Evolutionary conservation across 2,329 filamentous ascomycete genomes (phyloP), one percentile per base, ranked within the genome.

Genomic region (Penicillium brevicompactum): DNA sequence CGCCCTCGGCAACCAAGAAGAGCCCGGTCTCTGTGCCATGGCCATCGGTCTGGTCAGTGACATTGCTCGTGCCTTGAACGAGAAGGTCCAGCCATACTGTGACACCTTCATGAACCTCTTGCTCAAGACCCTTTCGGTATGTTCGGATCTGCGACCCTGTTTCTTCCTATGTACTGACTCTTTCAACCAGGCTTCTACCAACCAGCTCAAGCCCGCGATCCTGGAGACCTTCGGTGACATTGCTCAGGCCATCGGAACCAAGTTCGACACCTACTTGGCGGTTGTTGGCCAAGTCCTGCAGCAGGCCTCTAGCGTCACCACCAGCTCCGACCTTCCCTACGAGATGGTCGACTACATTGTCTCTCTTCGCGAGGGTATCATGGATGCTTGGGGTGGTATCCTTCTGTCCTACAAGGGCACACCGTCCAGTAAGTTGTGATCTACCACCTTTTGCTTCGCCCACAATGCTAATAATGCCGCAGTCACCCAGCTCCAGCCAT

Each of bases 101-200:
- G 94, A 99, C 69, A 85, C 87, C 63, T 97, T 97, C 75, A 99
- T 99, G 94, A 99, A 99, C 82, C 90, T 94, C 72, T 82, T 99
- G 55, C 84, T 99, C 60, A 92, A 91, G 80, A 95, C 96, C 76
- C 80, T 99, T 41, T 86, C 90, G 74, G 88, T 91, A 75, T 62
- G 71, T 37, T 49, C n/a, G 4, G 10, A 11, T 13, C 10, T 53
- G 32, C 37, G 4, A 21, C 16, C 37, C 40, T 6, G 3, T 16
- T 3, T 6, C 9, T 5, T 13, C 3, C 21, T 10, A 11, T 24
- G 27, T 49, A 21, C 38, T 53, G 8, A 53, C 31, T 21, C 13
- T 7, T n/a, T 3, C 5, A 38, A 49, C 37, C 30, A 51, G 61
- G 65, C 62, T 76, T 86, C 89, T 11, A 85, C 87, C 64, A 96